Conservation (phyloP, 306 rosid species). For the Cyclanthera cordifolia region DNA sequence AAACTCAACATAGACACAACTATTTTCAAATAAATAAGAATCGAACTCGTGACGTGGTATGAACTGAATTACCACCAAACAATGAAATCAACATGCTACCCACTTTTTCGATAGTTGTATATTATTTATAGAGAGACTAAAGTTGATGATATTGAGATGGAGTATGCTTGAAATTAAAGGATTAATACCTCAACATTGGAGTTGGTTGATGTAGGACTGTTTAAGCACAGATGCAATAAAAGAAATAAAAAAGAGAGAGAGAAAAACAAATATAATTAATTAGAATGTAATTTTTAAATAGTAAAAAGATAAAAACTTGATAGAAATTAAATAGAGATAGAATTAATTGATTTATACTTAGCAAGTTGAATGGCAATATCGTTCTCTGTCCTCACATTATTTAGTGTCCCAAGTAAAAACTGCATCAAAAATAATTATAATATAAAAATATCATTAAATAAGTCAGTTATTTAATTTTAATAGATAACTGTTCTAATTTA, state of each 20-base stretch:
- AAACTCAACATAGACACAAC: too few relatives aligned
- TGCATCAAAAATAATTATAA: conserved; percentile 11
- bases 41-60: too few relatives aligned
- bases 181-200: conserved; percentile 38
- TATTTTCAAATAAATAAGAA: too few relatives aligned
- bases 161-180: not conserved
- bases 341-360: conserved; percentile 15
- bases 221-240: not conserved
- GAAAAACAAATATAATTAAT: not conserved
- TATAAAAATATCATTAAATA: not conserved
- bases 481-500: too few relatives aligned
- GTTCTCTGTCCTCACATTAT: conserved; percentile 32
- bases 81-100: too few relatives aligned
- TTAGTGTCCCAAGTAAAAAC: conserved; percentile 34
- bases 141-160: not conserved
- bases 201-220: conserved; percentile 27
- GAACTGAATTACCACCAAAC: too few relatives aligned
- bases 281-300: not conserved
- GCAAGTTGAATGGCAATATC: conserved; percentile 39
- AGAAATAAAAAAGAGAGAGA: not conserved
- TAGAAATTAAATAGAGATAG: not conserved
- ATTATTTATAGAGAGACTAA: not conserved
- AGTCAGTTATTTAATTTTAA: not conserved
- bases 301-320: not conserved
- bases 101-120: too few relatives aligned